Evolutionary conservation across 805 yeast species (phyloP).

Genomic region (Kodamaea laetipori): DNA sequence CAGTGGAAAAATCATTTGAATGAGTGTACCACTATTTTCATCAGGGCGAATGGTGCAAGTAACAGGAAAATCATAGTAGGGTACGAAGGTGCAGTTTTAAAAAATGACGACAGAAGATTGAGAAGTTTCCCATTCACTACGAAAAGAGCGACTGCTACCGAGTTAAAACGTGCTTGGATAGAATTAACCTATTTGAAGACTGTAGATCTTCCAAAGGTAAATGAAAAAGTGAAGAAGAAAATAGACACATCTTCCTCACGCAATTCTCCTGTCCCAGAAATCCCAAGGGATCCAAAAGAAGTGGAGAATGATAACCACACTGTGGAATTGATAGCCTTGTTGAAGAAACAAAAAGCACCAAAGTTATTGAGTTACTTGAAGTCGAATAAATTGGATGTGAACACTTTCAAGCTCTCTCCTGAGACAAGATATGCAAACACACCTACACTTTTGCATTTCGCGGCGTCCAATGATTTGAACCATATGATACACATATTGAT

Average conservation of each 20-base stretch:
- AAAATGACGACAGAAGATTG: slow-evolving; percentile 60
- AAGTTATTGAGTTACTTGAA: slow-evolving; percentile 62
- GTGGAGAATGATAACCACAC: slow-evolving; percentile 51
- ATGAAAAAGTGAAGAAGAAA: slow-evolving; percentile 28
- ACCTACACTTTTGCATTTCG: slow-evolving; percentile 81
- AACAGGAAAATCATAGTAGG: slow-evolving; percentile 68
- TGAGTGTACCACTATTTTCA: slow-evolving; percentile 68
- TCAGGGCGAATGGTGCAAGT: slow-evolving; percentile 76
- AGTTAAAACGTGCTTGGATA: slow-evolving; percentile 82
- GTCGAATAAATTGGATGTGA: slow-evolving; percentile 54
- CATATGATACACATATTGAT: slow-evolving; percentile 69
- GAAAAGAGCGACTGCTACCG: slow-evolving; percentile 78
- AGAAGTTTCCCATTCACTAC: slow-evolving; percentile 86
- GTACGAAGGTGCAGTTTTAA: slow-evolving; percentile 58
- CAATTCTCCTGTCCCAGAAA: slow-evolving; percentile 8
- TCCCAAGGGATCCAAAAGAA: slow-evolving; percentile 29
- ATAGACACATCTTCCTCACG: slow-evolving; percentile 12
- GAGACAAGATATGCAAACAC: slow-evolving; percentile 48
- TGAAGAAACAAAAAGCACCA: slow-evolving; percentile 79
- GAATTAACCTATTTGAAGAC: slow-evolving; percentile 63
- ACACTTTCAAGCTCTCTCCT: slow-evolving; percentile 58
- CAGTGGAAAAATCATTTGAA: slow-evolving; percentile 65
- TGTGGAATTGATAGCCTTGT: slow-evolving; percentile 54
- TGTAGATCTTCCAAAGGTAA: slow-evolving; percentile 53
- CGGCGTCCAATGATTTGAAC: slow-evolving; percentile 64